A percentile compares a stretch with the other conserved stretches of the same genome.
These are phyloP conservation scores for Colletotrichum plurivorum DNA, from an alignment of 2,329 filamentous ascomycete species.

Conservation along the genomic window DNA sequence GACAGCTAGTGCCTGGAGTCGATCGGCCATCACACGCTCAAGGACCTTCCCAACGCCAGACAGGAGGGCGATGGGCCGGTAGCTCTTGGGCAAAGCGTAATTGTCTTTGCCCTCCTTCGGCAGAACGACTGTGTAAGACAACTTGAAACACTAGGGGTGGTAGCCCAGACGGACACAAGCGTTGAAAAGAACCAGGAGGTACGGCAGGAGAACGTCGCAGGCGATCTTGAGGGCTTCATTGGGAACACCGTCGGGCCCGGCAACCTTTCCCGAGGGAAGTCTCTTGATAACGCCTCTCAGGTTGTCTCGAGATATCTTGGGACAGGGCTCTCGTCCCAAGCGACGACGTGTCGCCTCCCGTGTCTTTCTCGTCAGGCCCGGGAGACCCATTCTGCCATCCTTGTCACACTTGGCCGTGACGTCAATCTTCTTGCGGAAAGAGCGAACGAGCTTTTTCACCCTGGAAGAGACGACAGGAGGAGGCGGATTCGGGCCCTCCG, in stretches of 20 bases:
- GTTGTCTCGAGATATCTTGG: no score
- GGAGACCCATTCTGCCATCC: no score
- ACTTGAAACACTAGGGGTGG: conserved; percentile 8
- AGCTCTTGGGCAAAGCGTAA: conserved; percentile 4
- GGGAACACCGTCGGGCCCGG: conserved; percentile 1
- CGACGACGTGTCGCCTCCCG: no score
- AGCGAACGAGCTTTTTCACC: no score
- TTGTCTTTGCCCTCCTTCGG: conserved; percentile 9
- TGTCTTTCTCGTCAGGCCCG: no score
- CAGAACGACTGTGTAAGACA: conserved; percentile 2
- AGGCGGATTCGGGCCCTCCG: no score
- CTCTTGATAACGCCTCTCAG: no score
- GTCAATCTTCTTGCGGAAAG: no score
- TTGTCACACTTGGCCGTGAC: no score
- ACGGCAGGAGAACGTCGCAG: background rate
- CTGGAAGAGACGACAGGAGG: no score
- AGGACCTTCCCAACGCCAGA: conserved; percentile 11
- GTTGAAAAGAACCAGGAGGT: background rate
- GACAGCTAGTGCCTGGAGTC: background rate
- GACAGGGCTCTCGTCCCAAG: no score
- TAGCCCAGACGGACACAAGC: background rate
- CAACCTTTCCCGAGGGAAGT: background rate
- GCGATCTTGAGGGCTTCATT: background rate
- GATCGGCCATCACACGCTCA: conserved; percentile 6
- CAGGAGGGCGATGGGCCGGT: conserved; percentile 17